Evolutionary conservation across 164 flowering plant genomes (phyloP).

Genomic region (Piper longum): DNA sequence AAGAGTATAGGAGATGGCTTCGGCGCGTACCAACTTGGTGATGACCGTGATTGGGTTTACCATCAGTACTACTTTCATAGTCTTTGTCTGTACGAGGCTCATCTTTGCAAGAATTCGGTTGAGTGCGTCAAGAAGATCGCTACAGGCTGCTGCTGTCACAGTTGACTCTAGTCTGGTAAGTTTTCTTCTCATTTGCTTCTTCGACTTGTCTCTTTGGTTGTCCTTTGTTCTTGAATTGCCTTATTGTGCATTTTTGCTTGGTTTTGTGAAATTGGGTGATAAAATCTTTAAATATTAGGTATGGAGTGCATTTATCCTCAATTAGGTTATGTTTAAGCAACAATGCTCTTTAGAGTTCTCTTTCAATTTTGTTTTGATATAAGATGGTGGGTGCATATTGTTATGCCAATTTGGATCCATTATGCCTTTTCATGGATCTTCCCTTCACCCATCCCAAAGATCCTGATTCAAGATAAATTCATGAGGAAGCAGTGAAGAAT

Average conservation of each 20-base stretch:
- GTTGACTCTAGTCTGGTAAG: conserved; percentile 22
- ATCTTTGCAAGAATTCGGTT: conserved; percentile 76
- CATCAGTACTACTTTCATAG: conserved; percentile 81
- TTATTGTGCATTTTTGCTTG: background rate
- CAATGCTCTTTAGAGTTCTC: too few species aligned
- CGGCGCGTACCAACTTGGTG: conserved; percentile 71
- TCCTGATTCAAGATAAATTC: too few species aligned
- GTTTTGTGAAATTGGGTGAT: background rate
- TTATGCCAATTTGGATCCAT: too few species aligned
- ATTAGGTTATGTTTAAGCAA: too few species aligned
- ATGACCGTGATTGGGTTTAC: conserved; percentile 93
- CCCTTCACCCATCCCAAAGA: too few species aligned
- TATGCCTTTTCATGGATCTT: too few species aligned
- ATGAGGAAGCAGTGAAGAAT: too few species aligned
- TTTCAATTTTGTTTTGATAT: too few species aligned
- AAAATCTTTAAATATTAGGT: too few species aligned
- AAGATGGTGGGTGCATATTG: too few species aligned
- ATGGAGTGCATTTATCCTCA: too few species aligned
- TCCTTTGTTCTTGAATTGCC: background rate
- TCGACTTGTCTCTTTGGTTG: background rate
- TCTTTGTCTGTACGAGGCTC: conserved; percentile 82
- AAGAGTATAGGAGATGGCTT: conserved; percentile 29
- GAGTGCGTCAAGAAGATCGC: conserved; percentile 50
- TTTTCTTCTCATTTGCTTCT: background rate
- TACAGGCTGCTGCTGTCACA: conserved; percentile 28